These are phyloP conservation scores for Elongisporangium senticosum DNA, from an alignment of 352 stramenopile genomes.

Conservation along the genomic window DNA sequence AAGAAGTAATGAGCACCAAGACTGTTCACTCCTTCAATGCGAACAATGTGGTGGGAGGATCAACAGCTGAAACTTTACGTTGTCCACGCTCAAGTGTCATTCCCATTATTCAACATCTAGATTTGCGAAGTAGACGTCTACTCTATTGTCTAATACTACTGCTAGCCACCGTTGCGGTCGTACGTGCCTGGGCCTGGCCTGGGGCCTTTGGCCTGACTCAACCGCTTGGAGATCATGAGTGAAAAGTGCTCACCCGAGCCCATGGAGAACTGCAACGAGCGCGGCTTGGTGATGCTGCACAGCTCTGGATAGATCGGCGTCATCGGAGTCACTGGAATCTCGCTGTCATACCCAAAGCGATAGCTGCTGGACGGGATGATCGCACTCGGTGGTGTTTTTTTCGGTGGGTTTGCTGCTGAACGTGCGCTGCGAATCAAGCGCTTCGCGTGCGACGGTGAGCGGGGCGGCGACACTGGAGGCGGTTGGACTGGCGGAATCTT, in stretches of 20 bases:
- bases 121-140: conserved; percentile 3
- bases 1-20: conserved; percentile 22
- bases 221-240: conserved; percentile 17
- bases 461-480: no score
- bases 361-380: no score
- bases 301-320: conserved; percentile 21
- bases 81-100: not conserved
- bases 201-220: conserved; percentile 16
- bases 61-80: not conserved
- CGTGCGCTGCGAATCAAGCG: no score
- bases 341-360: not conserved
- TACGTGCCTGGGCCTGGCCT: conserved; percentile 31
- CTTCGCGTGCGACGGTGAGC: no score
- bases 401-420: no score
- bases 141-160: not conserved
- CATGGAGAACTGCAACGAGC: conserved; percentile 17
- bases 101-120: not conserved
- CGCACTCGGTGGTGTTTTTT: no score
- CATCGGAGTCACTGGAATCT: not conserved
- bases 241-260: conserved; percentile 35
- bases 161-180: conserved; percentile 24
- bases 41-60: not conserved
- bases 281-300: conserved; percentile 12
- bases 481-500: no score
- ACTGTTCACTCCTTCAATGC: not conserved